Evolutionary conservation across 306 rosid genomes (phyloP).

Genomic region (Vigna reflexopilosa): DNA sequence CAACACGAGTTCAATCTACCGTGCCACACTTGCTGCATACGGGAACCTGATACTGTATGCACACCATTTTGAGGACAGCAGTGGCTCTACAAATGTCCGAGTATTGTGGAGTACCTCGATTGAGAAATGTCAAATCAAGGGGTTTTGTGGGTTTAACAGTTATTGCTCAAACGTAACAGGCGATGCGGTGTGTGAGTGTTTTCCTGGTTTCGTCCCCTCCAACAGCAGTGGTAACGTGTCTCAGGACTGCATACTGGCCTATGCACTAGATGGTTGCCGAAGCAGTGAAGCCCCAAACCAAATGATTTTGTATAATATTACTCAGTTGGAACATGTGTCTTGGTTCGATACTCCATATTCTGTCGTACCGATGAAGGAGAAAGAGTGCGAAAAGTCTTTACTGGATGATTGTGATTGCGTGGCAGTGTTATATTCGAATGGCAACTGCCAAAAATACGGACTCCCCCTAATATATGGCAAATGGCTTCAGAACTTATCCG

Average conservation of each 20-base stretch:
- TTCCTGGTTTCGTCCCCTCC: slow-evolving; percentile 45
- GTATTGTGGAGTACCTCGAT: slow-evolving; percentile 22
- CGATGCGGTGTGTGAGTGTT: slow-evolving; percentile 39
- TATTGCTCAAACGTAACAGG: slow-evolving; percentile 33
- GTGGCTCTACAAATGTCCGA: not conserved
- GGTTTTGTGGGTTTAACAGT: slow-evolving; percentile 52
- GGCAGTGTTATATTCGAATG: slow-evolving; percentile 6
- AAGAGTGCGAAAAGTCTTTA: slow-evolving; percentile 43
- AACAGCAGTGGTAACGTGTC: not conserved
- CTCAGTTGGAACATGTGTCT: not conserved
- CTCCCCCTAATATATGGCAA: slow-evolving; percentile 45
- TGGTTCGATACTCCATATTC: slow-evolving; percentile 39
- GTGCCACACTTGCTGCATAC: slow-evolving; percentile 45
- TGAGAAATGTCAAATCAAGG: slow-evolving; percentile 40
- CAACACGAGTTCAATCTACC: slow-evolving; percentile 34
- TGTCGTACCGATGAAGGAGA: not conserved
- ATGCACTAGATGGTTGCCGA: slow-evolving; percentile 32
- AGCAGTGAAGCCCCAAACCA: slow-evolving; percentile 12
- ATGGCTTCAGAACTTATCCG: not conserved
- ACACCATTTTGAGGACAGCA: slow-evolving; percentile 41
- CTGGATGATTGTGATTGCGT: slow-evolving; percentile 47
- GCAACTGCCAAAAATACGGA: slow-evolving; percentile 20
- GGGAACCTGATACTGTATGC: slow-evolving; percentile 49
- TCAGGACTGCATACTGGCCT: slow-evolving; percentile 19
- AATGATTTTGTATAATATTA: not conserved